Base-by-base conservation (phyloP, 495 filamentous ascomycete species). In the Trichoderma orchidacearum region DNA sequence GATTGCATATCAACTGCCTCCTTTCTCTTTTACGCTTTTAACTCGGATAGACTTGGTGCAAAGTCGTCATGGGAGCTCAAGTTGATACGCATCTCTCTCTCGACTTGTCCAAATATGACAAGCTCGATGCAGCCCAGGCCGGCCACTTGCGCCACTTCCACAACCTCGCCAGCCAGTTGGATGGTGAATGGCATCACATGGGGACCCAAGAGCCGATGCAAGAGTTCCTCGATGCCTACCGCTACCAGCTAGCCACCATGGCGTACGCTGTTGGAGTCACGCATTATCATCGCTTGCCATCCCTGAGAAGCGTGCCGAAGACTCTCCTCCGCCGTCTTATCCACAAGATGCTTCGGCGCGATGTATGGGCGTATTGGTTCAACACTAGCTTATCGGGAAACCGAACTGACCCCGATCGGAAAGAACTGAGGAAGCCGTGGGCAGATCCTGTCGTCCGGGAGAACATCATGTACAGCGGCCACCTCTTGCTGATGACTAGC, bases 351-450 rank as follows among this genome's bases (percentile, higher is more conserved):
- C 58, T 71, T 27, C 61, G 59, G 15, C 61, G 60, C 3, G 69
- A 69, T 23, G 67, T 70, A 2, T 72, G 70, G 70, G 62, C 64
- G 13, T 72, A 72, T 59, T 72, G 69, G 69, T 71, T 63, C 51
- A 56, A 64, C 6, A 65, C 64, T 7, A 62, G 58, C 11, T 69
- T 70, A 8, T 59, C 58, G 13, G 69, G 67, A 3, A 60, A 57
- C 7, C 27, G 13, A 9, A 27, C 62, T 1, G 65, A 72, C 56
- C 69, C 66, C 0, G 66, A 68, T 54, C 56, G 69, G 3, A 68
- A 63, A 48, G 66, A 70, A 45, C 32, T 71, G 35, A 58, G 70
- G 28, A 68, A 66, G 58, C 70, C 70, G 1, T 72, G 69, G 69
- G 68, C 66, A 1, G 62, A 71, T 57, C 66, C 70, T 3, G 58